Base-by-base conservation (phyloP, 1,139 yeast species). In the Debaryomyces udenii region DNA sequence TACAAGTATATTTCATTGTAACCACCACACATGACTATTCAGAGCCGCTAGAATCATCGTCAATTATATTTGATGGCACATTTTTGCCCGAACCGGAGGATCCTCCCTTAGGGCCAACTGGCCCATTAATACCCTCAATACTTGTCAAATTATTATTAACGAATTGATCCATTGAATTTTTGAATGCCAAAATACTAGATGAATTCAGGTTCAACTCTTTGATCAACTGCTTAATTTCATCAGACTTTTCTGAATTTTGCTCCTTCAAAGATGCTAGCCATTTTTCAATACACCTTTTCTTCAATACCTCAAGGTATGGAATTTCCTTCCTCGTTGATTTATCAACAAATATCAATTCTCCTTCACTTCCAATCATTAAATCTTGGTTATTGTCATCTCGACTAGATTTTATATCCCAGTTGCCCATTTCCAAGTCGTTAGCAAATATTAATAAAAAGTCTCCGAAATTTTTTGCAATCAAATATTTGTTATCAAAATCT, bases 401-500 rank as follows among this genome's bases (percentile, higher is more conserved):
- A 43, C 78, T 81, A 37, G 72, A 79, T 47, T 76, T 80, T 28
- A 88, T 67, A 33, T 73, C 77, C 81, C 87, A 86, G 56, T 84
- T 82, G 9, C 94, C 94, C 40, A 66, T 70, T 59, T 88, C 96
- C 45, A 89, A 71, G 59, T 90, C 96, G 52, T 87, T 87, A 20
- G 94, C 96, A 63, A 87, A 86, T 26, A 77, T 73, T 41, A 89
- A 69, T 40, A 89, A 64, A 59, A 90, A 90, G 50, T 86, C 90
- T 27, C 95, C 96, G 86, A 94, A 90, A 44, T 82, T 84, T 38
- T 83, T 81, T 13, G 96, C 90, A 20, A 89, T 67, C 35, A 78
- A 86, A 59, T 76, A 87, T 60, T 89, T 89, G 32, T 85, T 78
- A 62, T 89, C 97, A 56, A 85, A 88, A 45, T 91, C 97, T 53